Percentiles rank a stretch among this genome's conserved stretches.
phyloP scores from a whole-genome alignment of 257 asterid species.

The Capsicum chinense region DNA sequence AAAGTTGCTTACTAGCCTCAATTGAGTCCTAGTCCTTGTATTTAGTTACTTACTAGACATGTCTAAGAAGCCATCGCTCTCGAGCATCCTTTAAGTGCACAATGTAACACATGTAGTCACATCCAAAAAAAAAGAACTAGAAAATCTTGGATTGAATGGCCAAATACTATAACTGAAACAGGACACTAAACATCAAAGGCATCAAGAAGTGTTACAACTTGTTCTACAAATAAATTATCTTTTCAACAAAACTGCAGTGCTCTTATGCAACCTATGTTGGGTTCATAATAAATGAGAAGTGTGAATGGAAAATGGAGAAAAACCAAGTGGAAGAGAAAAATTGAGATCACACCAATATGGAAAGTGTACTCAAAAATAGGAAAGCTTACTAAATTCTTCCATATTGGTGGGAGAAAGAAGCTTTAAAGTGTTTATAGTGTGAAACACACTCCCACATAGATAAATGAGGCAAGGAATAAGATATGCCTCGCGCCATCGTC shows the following conservation, averaged over 20 bases:
- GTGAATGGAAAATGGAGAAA: too few species aligned
- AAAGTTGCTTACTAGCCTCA: neutral
- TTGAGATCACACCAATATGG: too few species aligned
- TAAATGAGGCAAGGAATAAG: too few species aligned
- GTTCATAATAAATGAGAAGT: too few species aligned
- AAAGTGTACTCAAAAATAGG: too few species aligned
- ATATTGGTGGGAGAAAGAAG: too few species aligned
- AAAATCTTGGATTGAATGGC: neutral
- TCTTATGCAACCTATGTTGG: neutral
- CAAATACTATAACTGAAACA: neutral
- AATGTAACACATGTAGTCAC: neutral
- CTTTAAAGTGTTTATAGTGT: too few species aligned
- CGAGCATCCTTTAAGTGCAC: neutral
- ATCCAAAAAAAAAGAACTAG: neutral
- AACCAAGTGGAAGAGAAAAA: too few species aligned
- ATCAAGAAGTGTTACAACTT: slow-evolving; percentile 4
- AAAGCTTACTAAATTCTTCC: too few species aligned
- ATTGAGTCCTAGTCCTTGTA: neutral
- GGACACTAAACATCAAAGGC: neutral
- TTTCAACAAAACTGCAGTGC: neutral
- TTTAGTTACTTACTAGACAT: neutral
- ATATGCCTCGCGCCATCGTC: too few species aligned
- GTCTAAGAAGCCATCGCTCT: neutral
- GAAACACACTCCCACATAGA: too few species aligned
- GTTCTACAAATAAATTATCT: neutral